These are phyloP conservation scores for Mycogone perniciosa DNA, from an alignment of 2,329 filamentous ascomycete genomes.

Conservation along the genomic window DNA sequence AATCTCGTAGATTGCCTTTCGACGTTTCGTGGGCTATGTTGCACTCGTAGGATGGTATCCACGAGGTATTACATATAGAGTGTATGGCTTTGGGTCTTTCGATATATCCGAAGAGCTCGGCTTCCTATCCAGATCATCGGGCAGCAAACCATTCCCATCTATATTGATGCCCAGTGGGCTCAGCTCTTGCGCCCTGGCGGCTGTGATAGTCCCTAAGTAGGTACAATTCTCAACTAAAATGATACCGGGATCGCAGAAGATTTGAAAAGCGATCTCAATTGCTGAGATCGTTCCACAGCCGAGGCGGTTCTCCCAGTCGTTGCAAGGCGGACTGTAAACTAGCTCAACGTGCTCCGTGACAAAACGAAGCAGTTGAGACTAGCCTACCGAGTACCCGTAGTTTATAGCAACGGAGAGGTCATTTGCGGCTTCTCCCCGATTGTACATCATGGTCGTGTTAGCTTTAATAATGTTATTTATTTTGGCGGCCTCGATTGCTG, in stretches of 20 bases:
- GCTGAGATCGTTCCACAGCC: conserved; percentile 61
- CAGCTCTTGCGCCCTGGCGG: no score
- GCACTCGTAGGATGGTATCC: no score
- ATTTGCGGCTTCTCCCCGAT: no score
- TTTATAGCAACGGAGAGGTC: conserved; percentile 54
- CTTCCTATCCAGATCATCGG: conserved; percentile 57
- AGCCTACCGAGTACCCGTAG: conserved; percentile 67
- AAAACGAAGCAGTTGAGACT: conserved; percentile 63
- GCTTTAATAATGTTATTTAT: no score
- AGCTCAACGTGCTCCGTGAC: conserved; percentile 72
- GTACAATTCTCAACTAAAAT: conserved; percentile 58
- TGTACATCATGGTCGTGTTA: no score
- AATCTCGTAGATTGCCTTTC: no score
- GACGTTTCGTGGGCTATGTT: no score
- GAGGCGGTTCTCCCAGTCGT: conserved; percentile 64
- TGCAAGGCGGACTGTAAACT: conserved; percentile 65
- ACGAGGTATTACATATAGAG: no score
- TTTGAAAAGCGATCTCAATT: conserved; percentile 59
- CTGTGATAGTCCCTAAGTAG: conserved; percentile 30
- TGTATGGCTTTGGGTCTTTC: no score
- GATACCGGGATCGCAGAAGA: conserved; percentile 57
- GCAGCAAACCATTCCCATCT: conserved; percentile 59
- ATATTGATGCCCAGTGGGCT: conserved; percentile 60
- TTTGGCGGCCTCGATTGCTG: no score
- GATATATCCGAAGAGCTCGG: no score